Conservation (phyloP, 306 rosid species). For the Betula pendula region DNA sequence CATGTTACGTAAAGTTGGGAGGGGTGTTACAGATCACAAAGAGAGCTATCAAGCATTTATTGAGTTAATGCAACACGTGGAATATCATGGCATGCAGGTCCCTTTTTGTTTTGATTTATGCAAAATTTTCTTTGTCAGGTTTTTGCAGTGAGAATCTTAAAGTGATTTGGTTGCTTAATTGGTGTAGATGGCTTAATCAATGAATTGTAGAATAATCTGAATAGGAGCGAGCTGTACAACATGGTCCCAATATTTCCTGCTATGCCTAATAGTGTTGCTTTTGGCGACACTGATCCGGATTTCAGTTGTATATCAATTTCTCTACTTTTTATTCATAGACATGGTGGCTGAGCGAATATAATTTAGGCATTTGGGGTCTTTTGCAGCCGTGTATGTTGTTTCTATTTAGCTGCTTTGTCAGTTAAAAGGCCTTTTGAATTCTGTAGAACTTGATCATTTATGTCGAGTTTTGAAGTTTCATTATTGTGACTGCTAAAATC, state of each 20-base stretch:
- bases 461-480: slow-evolving; percentile 1
- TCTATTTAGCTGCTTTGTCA: background rate
- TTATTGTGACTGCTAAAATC: background rate
- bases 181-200: background rate
- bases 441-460: background rate
- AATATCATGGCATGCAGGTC: background rate
- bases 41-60: background rate
- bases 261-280: background rate
- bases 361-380: background rate
- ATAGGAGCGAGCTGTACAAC: background rate
- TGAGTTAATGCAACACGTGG: background rate
- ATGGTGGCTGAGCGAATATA: too few relatives aligned
- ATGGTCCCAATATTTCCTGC: background rate
- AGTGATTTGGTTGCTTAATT: background rate
- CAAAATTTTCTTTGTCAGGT: background rate
- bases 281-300: background rate
- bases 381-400: background rate
- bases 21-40: background rate
- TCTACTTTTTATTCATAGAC: background rate
- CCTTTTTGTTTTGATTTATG: background rate
- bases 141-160: background rate
- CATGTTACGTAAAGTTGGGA: background rate
- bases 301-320: background rate
- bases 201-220: background rate
- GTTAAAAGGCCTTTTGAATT: background rate